Percentiles rank a stretch among this genome's conserved stretches.
These are phyloP conservation scores for Serpula lacrymans DNA, from an alignment of 768 basidiomycete genomes.

Conservation along the genomic window DNA sequence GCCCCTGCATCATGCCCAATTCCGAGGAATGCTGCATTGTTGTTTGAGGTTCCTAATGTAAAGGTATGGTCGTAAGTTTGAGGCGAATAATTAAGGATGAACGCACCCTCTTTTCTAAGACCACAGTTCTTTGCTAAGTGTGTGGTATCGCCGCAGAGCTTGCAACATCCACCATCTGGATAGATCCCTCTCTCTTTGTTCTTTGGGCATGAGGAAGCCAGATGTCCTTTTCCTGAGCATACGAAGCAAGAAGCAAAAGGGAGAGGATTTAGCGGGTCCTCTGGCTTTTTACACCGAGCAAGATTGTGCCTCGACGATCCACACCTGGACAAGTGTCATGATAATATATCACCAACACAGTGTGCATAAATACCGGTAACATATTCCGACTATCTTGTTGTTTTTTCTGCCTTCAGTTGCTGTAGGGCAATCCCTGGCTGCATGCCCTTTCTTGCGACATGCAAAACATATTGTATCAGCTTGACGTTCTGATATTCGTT, in stretches of 20 bases:
- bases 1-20: slow-evolving; percentile 60
- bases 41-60: background rate
- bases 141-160: slow-evolving; percentile 79
- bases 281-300: slow-evolving; percentile 68
- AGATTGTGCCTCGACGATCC: slow-evolving; percentile 77
- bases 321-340: slow-evolving; percentile 49
- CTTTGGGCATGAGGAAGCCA: slow-evolving; percentile 78
- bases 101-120: slow-evolving; percentile 55
- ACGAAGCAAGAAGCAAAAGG: slow-evolving; percentile 94
- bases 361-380: slow-evolving; percentile 57
- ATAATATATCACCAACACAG: background rate
- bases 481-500: slow-evolving; percentile 56
- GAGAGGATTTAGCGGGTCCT: slow-evolving; percentile 60
- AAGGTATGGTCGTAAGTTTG: background rate
- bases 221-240: slow-evolving; percentile 79
- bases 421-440: slow-evolving; percentile 77
- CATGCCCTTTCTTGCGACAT: slow-evolving; percentile 80
- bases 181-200: slow-evolving; percentile 83
- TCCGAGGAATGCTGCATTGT: slow-evolving; percentile 17
- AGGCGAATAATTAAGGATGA: background rate
- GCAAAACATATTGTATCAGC: slow-evolving; percentile 76
- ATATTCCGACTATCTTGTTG: slow-evolving; percentile 47
- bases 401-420: slow-evolving; percentile 24
- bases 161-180: slow-evolving; percentile 88
- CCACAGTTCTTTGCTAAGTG: slow-evolving; percentile 86